Percentiles rank a stretch among this genome's conserved stretches.
Evolutionary conservation across 257 asterid species (phyloP).

Genomic region (Forsythia viridissima): DNA sequence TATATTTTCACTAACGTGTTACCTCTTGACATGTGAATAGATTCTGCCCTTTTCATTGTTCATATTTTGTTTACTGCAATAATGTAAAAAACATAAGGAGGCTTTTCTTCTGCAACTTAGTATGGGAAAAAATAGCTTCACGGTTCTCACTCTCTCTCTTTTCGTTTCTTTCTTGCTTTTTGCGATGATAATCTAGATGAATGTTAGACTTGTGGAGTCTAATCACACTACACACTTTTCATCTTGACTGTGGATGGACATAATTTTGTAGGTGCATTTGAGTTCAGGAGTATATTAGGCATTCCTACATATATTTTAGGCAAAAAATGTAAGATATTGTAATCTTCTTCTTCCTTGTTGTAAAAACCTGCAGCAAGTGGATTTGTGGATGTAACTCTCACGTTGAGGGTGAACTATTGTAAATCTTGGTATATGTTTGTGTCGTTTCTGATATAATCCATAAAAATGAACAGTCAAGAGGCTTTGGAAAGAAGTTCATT

Average conservation of each 20-base stretch:
- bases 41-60: neutral
- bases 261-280: too few species aligned
- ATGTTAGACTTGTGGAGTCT: too few species aligned
- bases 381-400: neutral
- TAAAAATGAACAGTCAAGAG: constrained; percentile 15
- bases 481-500: constrained; percentile 34
- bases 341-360: neutral
- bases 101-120: constrained; percentile 22
- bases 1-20: neutral
- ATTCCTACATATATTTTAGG: too few species aligned
- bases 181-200: neutral
- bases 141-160: neutral
- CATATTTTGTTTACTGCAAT: constrained; percentile 4
- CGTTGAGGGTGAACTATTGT: neutral
- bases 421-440: neutral
- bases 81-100: neutral
- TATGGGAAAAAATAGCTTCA: neutral
- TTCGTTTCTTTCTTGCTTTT: neutral
- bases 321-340: neutral
- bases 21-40: neutral
- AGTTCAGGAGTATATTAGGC: neutral
- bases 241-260: too few species aligned
- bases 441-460: neutral
- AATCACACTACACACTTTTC: too few species aligned
- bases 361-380: neutral